A percentile compares a stretch with the other conserved stretches of the same genome.
Conservation (phyloP, 306 rosid species). For the Dicorynia guianensis region DNA sequence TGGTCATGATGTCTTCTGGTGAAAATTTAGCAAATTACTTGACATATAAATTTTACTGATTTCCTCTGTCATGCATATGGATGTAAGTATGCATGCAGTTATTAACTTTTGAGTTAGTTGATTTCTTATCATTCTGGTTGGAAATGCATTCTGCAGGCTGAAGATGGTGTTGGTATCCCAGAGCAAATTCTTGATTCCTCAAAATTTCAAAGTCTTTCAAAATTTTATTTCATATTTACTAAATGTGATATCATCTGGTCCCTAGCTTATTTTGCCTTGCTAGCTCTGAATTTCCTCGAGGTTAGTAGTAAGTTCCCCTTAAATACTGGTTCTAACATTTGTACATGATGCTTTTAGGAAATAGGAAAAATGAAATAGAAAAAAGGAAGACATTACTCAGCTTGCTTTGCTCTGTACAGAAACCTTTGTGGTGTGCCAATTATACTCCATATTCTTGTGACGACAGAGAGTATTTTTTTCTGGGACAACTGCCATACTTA, state of each 20-base stretch:
- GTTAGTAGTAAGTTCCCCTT: constrained; percentile 51
- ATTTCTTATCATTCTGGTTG: constrained; percentile 42
- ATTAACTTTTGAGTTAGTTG: constrained; percentile 31
- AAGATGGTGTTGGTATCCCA: constrained; percentile 91
- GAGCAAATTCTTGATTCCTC: constrained; percentile 85
- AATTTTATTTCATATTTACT: constrained; percentile 66
- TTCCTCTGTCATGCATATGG: not conserved
- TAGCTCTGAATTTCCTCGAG: constrained; percentile 88
- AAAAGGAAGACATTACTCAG: constrained; percentile 28
- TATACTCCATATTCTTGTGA: constrained; percentile 58
- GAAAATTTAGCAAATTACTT: constrained; percentile 14
- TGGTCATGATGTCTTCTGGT: constrained; percentile 11
- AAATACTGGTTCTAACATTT: constrained; percentile 23
- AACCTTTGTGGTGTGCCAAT: constrained; percentile 89
- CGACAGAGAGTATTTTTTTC: constrained; percentile 84
- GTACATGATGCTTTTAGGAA: constrained; percentile 26
- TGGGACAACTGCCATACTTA: constrained; percentile 90
- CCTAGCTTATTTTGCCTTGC: constrained; percentile 71
- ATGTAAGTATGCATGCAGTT: not conserved
- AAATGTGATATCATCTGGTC: constrained; percentile 67
- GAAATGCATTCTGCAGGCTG: constrained; percentile 74
- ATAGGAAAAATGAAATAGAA: constrained; percentile 27
- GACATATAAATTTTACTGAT: constrained; percentile 6
- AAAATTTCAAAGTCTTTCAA: constrained; percentile 70
- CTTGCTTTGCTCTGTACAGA: constrained; percentile 58